These are phyloP conservation scores for Dactylellina drechsleri DNA, from an alignment of 2,329 filamentous ascomycete species.

Conservation along the genomic window DNA sequence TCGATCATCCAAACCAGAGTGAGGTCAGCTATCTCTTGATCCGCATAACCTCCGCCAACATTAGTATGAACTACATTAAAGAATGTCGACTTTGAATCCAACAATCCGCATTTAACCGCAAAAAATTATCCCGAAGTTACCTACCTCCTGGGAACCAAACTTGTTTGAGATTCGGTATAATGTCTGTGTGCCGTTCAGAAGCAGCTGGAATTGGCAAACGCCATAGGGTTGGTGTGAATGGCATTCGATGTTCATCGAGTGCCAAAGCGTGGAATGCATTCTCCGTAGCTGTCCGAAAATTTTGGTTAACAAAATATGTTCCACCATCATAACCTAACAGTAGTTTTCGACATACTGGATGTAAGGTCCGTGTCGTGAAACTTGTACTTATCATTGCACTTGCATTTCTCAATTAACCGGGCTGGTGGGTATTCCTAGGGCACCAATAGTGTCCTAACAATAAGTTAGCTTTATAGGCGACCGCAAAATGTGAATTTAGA, in stretches of 20 bases:
- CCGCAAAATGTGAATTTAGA: too few relatives aligned
- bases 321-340: neutral
- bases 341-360: constrained; percentile 61
- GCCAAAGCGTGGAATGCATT: constrained; percentile 71
- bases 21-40: constrained; percentile 65
- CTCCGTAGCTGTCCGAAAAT: constrained; percentile 59
- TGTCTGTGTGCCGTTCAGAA: constrained; percentile 34
- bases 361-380: constrained; percentile 67
- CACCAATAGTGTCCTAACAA: constrained; percentile 61
- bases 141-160: constrained; percentile 67
- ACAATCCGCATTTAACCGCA: neutral
- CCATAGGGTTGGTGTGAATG: constrained; percentile 70
- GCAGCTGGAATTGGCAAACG: constrained; percentile 59
- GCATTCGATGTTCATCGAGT: constrained; percentile 68
- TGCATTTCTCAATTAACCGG: constrained; percentile 51
- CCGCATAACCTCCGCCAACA: constrained; percentile 64
- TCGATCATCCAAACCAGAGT: constrained; percentile 67
- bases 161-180: constrained; percentile 46
- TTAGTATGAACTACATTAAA: constrained; percentile 63
- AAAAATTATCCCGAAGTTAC: constrained; percentile 57
- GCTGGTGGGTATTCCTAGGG: constrained; percentile 63
- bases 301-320: neutral
- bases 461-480: too few relatives aligned
- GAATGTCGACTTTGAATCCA: constrained; percentile 63
- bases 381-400: constrained; percentile 54